These are phyloP conservation scores for Magnolia changhungtana DNA, from an alignment of 164 flowering plant genomes.

Conservation along the genomic window DNA sequence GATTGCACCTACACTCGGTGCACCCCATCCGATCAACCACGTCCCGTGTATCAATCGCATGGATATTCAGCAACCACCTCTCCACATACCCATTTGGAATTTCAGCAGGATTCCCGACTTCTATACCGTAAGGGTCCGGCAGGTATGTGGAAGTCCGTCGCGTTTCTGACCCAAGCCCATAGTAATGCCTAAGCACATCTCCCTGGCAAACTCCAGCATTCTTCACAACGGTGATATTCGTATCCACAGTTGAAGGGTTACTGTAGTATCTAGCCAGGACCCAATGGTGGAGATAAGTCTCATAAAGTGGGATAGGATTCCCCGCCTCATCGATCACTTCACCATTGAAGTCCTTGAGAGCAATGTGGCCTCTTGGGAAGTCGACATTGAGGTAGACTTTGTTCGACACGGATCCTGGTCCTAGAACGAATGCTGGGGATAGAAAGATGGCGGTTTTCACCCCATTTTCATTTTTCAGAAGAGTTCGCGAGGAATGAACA, in stretches of 20 bases:
- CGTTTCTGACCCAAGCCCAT: conserved; percentile 85
- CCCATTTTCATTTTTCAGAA: conserved; percentile 20
- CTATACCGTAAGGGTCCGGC: conserved; percentile 86
- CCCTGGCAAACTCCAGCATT: conserved; percentile 63
- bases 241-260: neutral
- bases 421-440: conserved; percentile 59
- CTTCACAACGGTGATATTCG: conserved; percentile 13
- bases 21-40: conserved; percentile 75
- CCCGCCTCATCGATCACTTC: conserved; percentile 86
- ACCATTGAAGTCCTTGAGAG: conserved; percentile 67
- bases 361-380: conserved; percentile 88
- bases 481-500: conserved; percentile 23
- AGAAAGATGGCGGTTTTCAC: conserved; percentile 47
- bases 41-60: conserved; percentile 89
- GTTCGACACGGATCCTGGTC: conserved; percentile 69
- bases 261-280: conserved; percentile 48
- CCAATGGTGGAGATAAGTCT: conserved; percentile 97
- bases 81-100: conserved; percentile 73
- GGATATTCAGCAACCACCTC: conserved; percentile 76
- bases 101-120: conserved; percentile 62
- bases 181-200: conserved; percentile 48
- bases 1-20: conserved; percentile 81
- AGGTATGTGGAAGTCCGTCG: conserved; percentile 54
- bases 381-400: conserved; percentile 48
- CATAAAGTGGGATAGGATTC: conserved; percentile 78